Evolutionary conservation across 495 filamentous ascomycete species (phyloP), one percentile per base, ranked within the genome.

Genomic region (Chaetomidium leptoderma): DNA sequence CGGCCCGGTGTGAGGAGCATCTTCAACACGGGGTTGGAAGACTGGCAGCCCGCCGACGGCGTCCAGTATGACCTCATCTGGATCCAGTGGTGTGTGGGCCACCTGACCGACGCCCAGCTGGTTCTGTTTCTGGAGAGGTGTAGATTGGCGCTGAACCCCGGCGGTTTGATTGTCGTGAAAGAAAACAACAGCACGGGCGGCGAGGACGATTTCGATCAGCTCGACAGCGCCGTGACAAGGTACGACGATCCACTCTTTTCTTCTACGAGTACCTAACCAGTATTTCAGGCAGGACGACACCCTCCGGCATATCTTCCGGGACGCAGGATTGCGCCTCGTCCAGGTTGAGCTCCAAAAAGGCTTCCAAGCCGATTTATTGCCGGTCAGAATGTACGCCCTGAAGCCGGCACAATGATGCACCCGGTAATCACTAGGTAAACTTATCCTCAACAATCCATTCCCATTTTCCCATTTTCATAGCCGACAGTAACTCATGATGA

Each of bases 41-140:
- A 82, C 36, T 96, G 90, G 90, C 58, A 61, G 48, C 88, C 87
- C 0, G 63, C 66, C 11, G 70, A 76, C 6, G 77, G 74, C 26
- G 74, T 55, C 46, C 78, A 37, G 76, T 91, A 81, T 57, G 78
- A 84, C 59, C 62, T 87, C 43, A 76, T 88, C 62, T 87, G 84
- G 80, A 88, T 83, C 46, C 92, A 97, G 72, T 96, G 91, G 91
- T 97, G 91, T 73, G 72, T 95, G n/a, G 89, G 90, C 16, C 87
- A 96, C 67, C 72, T 97, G 51, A 92, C 84, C n/a, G 92, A 96
- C 73, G 65, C 64, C 36, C 84, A 95, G 70, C 68, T 97, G 21
- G 80, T 84, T 21, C 76, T 67, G 14, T 95, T 86, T 57, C 70
- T 96, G 10, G 55, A 70, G 59, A 75, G 86, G 36, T 89, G 89